Evolutionary conservation across 2,329 filamentous ascomycete genomes (phyloP), one percentile per base, ranked within the genome.

Genomic region (Xylaria digitata): DNA sequence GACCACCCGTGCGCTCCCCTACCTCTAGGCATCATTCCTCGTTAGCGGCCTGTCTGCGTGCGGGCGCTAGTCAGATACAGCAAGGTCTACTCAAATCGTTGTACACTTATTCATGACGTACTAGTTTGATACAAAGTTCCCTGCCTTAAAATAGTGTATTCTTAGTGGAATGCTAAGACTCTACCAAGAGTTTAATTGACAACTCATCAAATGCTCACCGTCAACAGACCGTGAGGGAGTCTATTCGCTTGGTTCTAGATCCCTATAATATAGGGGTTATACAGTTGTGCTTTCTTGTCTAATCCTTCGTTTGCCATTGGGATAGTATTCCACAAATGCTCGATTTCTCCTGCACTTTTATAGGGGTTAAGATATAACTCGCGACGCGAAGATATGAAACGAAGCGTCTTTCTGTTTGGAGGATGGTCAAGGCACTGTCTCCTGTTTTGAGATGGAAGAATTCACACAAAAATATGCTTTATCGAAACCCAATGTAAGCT

Each of bases 1-100:
- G 45, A 32, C 32, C 34, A 17, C 26, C 58, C 46, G 60, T 45
- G 32, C 37, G 15, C 48, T 26, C 26, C 26, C 26, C 26, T 26
- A 26, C 26, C 26, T 26, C 26, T 64, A 52, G 42, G 17, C 48
- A 40, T 34, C 30, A 23, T 23, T 49, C 37, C 37, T 15, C 37
- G 37, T 8, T 40, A 53, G 42, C 43, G 45, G 43, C 43, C 43
- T 63, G 19, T 40, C 43, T 40, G 37, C 37, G 21, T 55, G 23
- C 53, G 53, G 53, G 37, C 37, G 37, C 53, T 55, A 55, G 26
- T 37, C 23, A 26, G 13, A 55, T 23, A 43, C 7, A n/a, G 53
- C 13, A n/a, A 17, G 15, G 26, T 46, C 6, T 46, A 49, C 45
- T 21, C 6, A 13, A 15, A 48, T 5, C 21, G 15, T 26, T 37